Conservation (phyloP, 306 rosid species). For the Cicer chorassanicum region DNA sequence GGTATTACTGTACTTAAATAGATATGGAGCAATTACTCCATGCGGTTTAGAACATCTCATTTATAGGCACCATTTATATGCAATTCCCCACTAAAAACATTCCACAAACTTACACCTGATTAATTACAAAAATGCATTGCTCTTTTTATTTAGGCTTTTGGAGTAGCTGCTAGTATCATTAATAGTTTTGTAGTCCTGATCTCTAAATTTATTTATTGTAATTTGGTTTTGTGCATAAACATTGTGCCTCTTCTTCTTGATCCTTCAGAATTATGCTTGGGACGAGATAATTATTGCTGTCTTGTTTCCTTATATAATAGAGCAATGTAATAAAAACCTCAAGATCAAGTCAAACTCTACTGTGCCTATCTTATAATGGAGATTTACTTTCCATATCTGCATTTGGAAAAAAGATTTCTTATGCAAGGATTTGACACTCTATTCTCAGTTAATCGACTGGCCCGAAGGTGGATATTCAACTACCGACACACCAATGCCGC, state of each 20-base stretch:
- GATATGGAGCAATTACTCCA: neutral
- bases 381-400: slow-evolving; percentile 22
- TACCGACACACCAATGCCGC: slow-evolving; percentile 78
- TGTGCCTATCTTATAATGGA: slow-evolving; percentile 16
- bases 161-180: slow-evolving; percentile 13
- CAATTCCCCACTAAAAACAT: slow-evolving; percentile 10
- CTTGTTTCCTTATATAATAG: slow-evolving; percentile 9
- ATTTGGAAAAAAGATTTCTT: slow-evolving; percentile 18
- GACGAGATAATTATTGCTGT: neutral
- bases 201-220: slow-evolving; percentile 14
- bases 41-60: slow-evolving; percentile 8
- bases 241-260: neutral
- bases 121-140: neutral
- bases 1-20: neutral
- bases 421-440: slow-evolving; percentile 41
- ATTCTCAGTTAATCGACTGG: slow-evolving; percentile 83
- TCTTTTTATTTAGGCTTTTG: slow-evolving; percentile 8
- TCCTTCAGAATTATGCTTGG: slow-evolving; percentile 9
- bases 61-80: slow-evolving; percentile 18
- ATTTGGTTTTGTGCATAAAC: neutral
- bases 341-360: slow-evolving; percentile 4
- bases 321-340: slow-evolving; percentile 4
- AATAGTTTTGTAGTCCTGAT: neutral
- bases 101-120: slow-evolving; percentile 20
- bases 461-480: slow-evolving; percentile 86